These are phyloP conservation scores for Petrea volubilis DNA, from an alignment of 257 asterid genomes.

Conservation along the genomic window DNA sequence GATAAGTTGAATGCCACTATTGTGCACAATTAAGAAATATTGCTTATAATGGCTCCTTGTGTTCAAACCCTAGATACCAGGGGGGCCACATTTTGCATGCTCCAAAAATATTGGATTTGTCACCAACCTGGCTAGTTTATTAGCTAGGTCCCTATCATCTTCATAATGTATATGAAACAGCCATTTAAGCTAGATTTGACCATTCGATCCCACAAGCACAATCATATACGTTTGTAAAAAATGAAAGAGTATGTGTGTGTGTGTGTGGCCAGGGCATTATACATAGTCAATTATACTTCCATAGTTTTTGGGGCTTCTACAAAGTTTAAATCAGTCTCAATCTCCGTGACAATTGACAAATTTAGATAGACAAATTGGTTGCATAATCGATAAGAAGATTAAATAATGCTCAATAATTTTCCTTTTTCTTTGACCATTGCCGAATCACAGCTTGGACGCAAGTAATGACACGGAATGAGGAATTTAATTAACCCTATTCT, in stretches of 20 bases:
- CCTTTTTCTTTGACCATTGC: background rate
- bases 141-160: slow-evolving; percentile 10
- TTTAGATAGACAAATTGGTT: too few species aligned
- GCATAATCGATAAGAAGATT: too few species aligned
- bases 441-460: too few species aligned
- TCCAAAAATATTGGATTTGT: slow-evolving; percentile 24
- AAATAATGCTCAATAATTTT: too few species aligned
- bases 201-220: slow-evolving; percentile 28
- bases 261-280: background rate
- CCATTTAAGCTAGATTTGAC: background rate
- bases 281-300: background rate
- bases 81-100: slow-evolving; percentile 33
- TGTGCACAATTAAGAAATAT: slow-evolving; percentile 7
- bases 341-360: background rate
- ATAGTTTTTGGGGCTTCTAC: background rate
- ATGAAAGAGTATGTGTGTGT: background rate
- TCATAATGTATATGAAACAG: background rate
- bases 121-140: background rate
- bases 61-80: slow-evolving; percentile 33
- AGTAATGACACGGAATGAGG: too few species aligned
- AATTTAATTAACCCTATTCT: too few species aligned
- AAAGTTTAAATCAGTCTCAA: background rate
- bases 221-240: background rate
- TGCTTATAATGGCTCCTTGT: background rate
- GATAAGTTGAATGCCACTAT: background rate